Conservation (phyloP, 257 asterid species). For the Fraxinus excelsior region DNA sequence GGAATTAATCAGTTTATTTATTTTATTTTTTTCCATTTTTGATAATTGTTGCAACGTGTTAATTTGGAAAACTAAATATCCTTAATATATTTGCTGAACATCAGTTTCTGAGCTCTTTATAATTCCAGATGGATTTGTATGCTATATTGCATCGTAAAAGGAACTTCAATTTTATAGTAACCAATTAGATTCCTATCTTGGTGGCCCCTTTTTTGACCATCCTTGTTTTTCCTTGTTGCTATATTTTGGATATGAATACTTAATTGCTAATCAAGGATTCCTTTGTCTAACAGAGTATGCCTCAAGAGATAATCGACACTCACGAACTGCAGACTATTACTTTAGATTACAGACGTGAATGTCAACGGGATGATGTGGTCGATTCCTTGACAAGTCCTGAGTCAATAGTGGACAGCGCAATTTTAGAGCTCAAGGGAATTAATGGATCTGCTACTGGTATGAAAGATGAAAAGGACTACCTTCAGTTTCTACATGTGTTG, state of each 20-base stretch:
- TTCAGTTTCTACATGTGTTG: conserved; percentile 60
- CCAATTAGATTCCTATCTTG: not conserved
- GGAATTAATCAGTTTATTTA: not conserved
- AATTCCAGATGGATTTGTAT: not conserved
- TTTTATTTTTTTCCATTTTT: not conserved
- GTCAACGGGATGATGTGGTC: conserved; percentile 81
- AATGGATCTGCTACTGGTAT: conserved; percentile 52
- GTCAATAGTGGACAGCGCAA: conserved; percentile 27
- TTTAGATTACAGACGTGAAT: conserved; percentile 90
- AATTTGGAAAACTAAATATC: not conserved
- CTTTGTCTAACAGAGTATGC: conserved; percentile 68
- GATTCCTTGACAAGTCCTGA: conserved; percentile 92
- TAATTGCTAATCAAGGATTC: conserved; percentile 18
- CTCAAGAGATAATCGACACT: conserved; percentile 73
- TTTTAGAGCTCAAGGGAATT: conserved; percentile 39
- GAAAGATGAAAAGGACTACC: conserved; percentile 34
- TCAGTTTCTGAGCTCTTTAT: not conserved
- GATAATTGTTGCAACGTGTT: not conserved
- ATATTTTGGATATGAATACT: not conserved
- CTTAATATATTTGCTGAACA: not conserved
- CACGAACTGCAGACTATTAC: conserved; percentile 86
- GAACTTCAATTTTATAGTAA: no score
- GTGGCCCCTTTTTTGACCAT: not conserved
- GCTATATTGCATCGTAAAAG: not conserved
- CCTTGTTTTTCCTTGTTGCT: not conserved